Evolutionary conservation across 805 yeast species (phyloP).

Genomic region (Lachancea sp.): DNA sequence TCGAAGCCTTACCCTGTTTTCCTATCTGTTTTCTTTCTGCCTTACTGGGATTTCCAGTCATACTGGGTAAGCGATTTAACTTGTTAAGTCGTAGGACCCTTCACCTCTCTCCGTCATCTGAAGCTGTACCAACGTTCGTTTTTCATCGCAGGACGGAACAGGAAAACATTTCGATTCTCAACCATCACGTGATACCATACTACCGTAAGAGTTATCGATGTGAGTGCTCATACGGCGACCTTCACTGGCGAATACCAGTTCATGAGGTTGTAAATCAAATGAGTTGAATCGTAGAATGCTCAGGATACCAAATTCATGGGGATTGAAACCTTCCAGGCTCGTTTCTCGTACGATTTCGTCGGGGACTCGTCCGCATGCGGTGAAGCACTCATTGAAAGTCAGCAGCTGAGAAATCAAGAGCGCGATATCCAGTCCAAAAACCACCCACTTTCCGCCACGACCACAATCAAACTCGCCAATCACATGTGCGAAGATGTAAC

Average conservation of each 20-base stretch:
- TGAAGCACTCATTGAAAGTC: conserved; percentile 5
- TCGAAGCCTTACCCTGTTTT: conserved; percentile 5
- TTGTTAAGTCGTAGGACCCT: neutral
- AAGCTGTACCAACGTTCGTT: no score
- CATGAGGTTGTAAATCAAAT: conserved; percentile 6
- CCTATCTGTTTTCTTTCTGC: neutral
- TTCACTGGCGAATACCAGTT: neutral
- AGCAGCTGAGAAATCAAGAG: conserved; percentile 11
- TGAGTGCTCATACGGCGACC: neutral
- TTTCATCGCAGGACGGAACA: no score
- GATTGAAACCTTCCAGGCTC: conserved; percentile 3
- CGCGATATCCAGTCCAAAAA: conserved; percentile 15
- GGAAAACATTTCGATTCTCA: neutral
- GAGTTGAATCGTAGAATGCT: conserved; percentile 16
- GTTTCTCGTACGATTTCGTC: conserved; percentile 2
- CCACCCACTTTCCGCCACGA: conserved; percentile 13
- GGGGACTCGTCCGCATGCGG: neutral
- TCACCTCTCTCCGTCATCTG: no score
- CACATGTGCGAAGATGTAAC: conserved; percentile 14
- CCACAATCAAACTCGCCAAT: conserved; percentile 19
- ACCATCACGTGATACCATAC: conserved; percentile 1
- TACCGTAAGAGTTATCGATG: neutral
- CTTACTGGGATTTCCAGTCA: neutral
- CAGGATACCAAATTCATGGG: conserved; percentile 16
- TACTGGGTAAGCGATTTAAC: neutral